Conservation (phyloP, 768 basidiomycete genomes). For the Auriculariales sp. region DNA sequence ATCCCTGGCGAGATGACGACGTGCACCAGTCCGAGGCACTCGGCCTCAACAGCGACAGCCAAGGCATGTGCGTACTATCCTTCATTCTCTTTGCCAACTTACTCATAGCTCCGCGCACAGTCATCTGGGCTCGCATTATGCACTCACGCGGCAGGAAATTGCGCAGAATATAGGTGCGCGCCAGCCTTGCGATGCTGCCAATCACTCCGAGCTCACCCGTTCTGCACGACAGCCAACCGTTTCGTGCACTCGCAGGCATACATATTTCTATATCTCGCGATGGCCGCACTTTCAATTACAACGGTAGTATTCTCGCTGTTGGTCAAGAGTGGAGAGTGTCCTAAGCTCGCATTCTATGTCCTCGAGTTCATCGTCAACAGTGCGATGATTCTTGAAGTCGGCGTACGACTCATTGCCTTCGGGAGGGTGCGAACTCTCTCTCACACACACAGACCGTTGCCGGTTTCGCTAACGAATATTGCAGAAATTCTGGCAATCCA, state of each 20-base stretch:
- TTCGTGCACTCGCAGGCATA: constrained; percentile 82
- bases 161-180: constrained; percentile 65
- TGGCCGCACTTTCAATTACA: constrained; percentile 77
- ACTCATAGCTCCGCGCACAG: not conserved
- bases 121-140: constrained; percentile 55
- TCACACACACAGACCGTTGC: not conserved
- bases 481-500: constrained; percentile 95
- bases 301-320: constrained; percentile 73
- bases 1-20: not conserved
- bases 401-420: constrained; percentile 81
- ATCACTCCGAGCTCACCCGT: too few relatives aligned
- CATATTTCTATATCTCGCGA: constrained; percentile 74
- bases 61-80: not conserved
- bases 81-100: too few relatives aligned
- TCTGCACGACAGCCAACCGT: too few relatives aligned
- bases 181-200: too few relatives aligned
- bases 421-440: constrained; percentile 54
- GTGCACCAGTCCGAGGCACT: not conserved
- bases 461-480: not conserved
- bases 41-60: not conserved
- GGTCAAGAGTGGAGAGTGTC: constrained; percentile 46
- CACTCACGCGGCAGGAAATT: constrained; percentile 71
- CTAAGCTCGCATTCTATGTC: constrained; percentile 75
- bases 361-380: constrained; percentile 81
- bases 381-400: constrained; percentile 89